Percentiles rank a stretch among this genome's conserved stretches.
Conservation (phyloP, 192 early-diverging fungal genomes). For the Gigaspora rosea region DNA sequence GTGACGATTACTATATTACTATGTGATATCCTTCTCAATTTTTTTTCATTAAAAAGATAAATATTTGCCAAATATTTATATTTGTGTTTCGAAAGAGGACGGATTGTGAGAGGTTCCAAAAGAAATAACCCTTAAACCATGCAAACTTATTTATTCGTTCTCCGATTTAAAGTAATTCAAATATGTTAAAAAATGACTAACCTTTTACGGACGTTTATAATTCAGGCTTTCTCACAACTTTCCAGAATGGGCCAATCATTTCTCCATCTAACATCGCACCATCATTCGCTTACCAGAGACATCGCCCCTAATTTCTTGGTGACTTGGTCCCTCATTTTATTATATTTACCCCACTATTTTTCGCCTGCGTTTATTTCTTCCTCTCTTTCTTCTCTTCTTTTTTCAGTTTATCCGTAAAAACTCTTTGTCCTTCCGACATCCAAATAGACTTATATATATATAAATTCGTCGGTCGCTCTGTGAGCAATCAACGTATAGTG, state of each 20-base stretch:
- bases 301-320: background rate
- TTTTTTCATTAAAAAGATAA: background rate
- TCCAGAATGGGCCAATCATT: constrained; percentile 5
- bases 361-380: background rate
- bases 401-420: constrained; percentile 6
- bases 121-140: background rate
- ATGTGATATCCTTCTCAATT: background rate
- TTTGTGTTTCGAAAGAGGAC: constrained; percentile 1
- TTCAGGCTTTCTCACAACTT: background rate
- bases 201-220: background rate
- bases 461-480: constrained; percentile 24
- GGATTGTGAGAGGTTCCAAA: constrained; percentile 8
- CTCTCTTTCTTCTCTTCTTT: background rate
- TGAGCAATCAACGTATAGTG: constrained; percentile 31
- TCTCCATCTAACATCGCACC: background rate
- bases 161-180: background rate
- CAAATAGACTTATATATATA: constrained; percentile 25
- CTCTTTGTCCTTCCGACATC: background rate
- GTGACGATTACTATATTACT: background rate
- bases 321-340: constrained; percentile 6
- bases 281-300: background rate
- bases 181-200: background rate
- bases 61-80: constrained; percentile 23
- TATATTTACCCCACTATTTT: constrained; percentile 17
- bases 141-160: background rate